These are phyloP conservation scores for Fagus crenata DNA, from an alignment of 306 rosid genomes.

Conservation along the genomic window DNA sequence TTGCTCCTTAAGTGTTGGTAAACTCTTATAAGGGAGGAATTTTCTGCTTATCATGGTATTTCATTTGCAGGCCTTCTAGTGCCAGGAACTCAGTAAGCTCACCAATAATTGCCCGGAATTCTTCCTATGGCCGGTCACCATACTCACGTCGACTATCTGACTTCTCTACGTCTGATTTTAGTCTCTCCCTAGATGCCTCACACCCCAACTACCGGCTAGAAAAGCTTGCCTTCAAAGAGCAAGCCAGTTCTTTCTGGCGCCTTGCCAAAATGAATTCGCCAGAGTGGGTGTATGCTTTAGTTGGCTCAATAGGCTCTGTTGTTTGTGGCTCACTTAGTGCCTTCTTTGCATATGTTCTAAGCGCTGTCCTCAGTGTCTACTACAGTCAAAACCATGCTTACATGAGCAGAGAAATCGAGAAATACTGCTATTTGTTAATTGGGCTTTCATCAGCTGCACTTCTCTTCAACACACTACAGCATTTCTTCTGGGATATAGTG, in stretches of 20 bases:
- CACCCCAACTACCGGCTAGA: slow-evolving; percentile 79
- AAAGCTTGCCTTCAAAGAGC: slow-evolving; percentile 90
- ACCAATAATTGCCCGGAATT: slow-evolving; percentile 90
- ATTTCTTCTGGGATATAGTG: slow-evolving; percentile 93
- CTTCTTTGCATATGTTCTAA: slow-evolving; percentile 89
- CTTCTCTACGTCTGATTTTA: slow-evolving; percentile 94
- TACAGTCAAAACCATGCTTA: slow-evolving; percentile 65
- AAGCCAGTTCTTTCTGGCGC: slow-evolving; percentile 98
- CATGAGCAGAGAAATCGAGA: slow-evolving; percentile 75
- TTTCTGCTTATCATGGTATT: slow-evolving; percentile 20
- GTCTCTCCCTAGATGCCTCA: slow-evolving; percentile 77
- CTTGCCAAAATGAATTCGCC: slow-evolving; percentile 99
- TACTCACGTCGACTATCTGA: slow-evolving; percentile 96
- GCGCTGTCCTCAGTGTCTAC: slow-evolving; percentile 88
- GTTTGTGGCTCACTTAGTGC: slow-evolving; percentile 97
- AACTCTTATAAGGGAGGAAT: slow-evolving; percentile 7
- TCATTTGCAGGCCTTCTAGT: slow-evolving; percentile 84
- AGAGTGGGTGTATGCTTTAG: slow-evolving; percentile 84
- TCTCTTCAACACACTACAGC: slow-evolving; percentile 88
- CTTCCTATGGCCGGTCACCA: slow-evolving; percentile 96
- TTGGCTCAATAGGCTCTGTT: slow-evolving; percentile 89
- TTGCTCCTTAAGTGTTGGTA: slow-evolving; percentile 6
- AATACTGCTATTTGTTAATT: slow-evolving; percentile 82
- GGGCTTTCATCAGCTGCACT: slow-evolving; percentile 94
- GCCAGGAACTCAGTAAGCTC: slow-evolving; percentile 99